phyloP scores from a whole-genome alignment of 192 early-diverging fungal genomes.

The Umbelopsis sp. region DNA sequence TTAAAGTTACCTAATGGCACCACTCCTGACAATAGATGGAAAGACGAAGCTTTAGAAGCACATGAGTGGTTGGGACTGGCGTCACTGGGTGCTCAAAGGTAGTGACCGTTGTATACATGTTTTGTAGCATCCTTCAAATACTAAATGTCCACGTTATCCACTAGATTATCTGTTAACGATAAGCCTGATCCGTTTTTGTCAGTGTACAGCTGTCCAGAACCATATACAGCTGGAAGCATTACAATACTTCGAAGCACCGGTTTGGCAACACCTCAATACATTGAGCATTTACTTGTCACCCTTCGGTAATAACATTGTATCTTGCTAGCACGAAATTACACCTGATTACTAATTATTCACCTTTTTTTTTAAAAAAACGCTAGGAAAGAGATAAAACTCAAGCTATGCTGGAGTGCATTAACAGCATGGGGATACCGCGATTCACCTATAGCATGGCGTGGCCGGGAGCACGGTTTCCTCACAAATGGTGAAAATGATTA shows the following conservation, averaged over 20 bases:
- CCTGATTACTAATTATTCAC: not conserved
- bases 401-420: conserved; percentile 24
- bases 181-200: conserved; percentile 26
- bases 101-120: not conserved
- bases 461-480: conserved; percentile 20
- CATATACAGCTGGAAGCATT: not conserved
- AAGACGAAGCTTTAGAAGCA: conserved; percentile 17
- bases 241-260: not conserved
- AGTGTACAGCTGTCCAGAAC: conserved; percentile 16
- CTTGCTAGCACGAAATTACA: no score
- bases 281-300: not conserved
- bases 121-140: not conserved
- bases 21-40: conserved; percentile 1
- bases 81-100: conserved; percentile 20
- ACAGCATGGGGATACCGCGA: conserved; percentile 29
- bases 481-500: conserved; percentile 34
- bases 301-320: not conserved
- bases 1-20: not conserved
- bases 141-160: not conserved
- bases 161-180: conserved; percentile 7
- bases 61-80: conserved; percentile 33
- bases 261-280: not conserved
- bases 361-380: not conserved
- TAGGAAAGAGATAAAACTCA: not conserved
- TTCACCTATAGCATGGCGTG: conserved; percentile 29